These are phyloP conservation scores for Ustilago crameri DNA, from an alignment of 1,284 basidiomycete species.

Conservation along the genomic window DNA sequence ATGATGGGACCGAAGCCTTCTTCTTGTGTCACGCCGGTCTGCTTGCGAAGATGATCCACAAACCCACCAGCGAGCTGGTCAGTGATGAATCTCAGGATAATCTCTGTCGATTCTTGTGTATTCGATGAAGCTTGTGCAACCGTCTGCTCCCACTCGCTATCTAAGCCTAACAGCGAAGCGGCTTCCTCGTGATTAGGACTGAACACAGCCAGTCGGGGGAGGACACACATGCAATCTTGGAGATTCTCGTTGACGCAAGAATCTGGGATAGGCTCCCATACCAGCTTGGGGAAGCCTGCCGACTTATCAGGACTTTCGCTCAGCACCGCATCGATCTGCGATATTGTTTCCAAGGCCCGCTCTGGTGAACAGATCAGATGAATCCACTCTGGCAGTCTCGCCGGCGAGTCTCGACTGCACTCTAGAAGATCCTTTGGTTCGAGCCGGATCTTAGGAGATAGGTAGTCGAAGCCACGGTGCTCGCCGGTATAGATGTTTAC, in stretches of 20 bases:
- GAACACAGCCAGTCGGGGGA: slow-evolving; percentile 75
- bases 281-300: slow-evolving; percentile 74
- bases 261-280: slow-evolving; percentile 86
- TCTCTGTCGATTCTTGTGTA: neutral
- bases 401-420: slow-evolving; percentile 71
- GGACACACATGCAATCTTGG: slow-evolving; percentile 75
- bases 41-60: slow-evolving; percentile 3
- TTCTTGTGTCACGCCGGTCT: neutral
- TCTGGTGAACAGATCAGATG: slow-evolving; percentile 88
- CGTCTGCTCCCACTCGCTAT: slow-evolving; percentile 23
- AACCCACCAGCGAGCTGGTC: slow-evolving; percentile 21
- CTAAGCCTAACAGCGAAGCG: slow-evolving; percentile 64
- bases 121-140: neutral
- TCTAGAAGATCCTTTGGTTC: slow-evolving; percentile 76
- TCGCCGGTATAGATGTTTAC: slow-evolving; percentile 83
- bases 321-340: slow-evolving; percentile 73
- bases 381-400: slow-evolving; percentile 72
- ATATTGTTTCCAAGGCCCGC: slow-evolving; percentile 77
- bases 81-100: slow-evolving; percentile 27
- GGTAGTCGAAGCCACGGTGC: slow-evolving; percentile 80
- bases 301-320: slow-evolving; percentile 34
- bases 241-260: slow-evolving; percentile 73
- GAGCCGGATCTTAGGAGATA: slow-evolving; percentile 79
- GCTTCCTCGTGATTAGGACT: slow-evolving; percentile 72
- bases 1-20: slow-evolving; percentile 38